Conservation (phyloP, 2,329 filamentous ascomycete species). For the Exophiala bonariae region DNA sequence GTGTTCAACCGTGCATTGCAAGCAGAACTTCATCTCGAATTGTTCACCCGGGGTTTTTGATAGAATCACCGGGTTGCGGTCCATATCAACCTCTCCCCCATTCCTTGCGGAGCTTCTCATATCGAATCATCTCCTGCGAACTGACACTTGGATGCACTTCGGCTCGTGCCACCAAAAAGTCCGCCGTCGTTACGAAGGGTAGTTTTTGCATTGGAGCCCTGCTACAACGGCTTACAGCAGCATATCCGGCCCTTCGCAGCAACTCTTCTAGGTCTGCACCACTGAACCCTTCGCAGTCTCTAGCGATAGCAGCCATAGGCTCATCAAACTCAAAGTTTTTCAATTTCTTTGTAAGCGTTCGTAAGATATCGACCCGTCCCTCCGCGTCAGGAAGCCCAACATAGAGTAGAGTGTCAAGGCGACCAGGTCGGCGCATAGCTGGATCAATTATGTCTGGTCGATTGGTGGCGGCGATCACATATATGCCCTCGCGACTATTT, state of each 20-base stretch:
- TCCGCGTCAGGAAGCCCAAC: conserved; percentile 78
- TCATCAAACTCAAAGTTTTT: conserved; percentile 51
- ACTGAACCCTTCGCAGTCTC: conserved; percentile 76
- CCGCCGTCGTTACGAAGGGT: conserved; percentile 12
- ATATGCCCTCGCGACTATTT: conserved; percentile 77
- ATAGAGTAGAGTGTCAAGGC: conserved; percentile 84
- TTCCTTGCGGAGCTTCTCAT: conserved; percentile 54
- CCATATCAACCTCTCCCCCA: conserved; percentile 38
- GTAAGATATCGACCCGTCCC: conserved; percentile 83
- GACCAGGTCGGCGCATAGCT: conserved; percentile 88
- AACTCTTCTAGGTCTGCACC: conserved; percentile 65
- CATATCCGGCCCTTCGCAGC: conserved; percentile 59
- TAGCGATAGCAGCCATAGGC: conserved; percentile 64
- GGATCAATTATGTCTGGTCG: conserved; percentile 94
- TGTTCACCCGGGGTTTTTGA: too few relatives aligned
- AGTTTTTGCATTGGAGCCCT: conserved; percentile 17
- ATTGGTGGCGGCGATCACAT: conserved; percentile 93
- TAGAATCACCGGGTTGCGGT: too few relatives aligned
- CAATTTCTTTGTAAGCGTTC: conserved; percentile 59
- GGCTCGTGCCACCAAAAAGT: conserved; percentile 22
- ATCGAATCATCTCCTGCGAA: conserved; percentile 59
- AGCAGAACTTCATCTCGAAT: too few relatives aligned
- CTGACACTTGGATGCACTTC: conserved; percentile 36
- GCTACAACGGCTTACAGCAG: conserved; percentile 49
- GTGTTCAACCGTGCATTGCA: too few relatives aligned